A percentile compares a stretch with the other conserved stretches of the same genome.
These are phyloP conservation scores for Candida cerambycidarum DNA, from an alignment of 805 yeast genomes.

Conservation along the genomic window DNA sequence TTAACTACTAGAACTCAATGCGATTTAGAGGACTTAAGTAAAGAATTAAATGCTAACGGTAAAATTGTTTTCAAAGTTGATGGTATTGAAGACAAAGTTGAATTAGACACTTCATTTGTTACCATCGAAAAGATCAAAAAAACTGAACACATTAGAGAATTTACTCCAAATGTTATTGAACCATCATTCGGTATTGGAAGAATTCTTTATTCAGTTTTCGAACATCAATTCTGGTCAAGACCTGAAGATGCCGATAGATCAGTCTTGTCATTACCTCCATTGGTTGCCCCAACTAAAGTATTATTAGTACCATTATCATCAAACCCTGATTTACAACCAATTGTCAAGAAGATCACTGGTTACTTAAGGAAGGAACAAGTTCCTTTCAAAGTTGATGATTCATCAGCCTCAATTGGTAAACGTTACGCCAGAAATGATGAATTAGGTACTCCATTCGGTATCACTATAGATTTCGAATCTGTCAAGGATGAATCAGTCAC, in stretches of 20 bases:
- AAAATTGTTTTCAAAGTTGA: conserved; percentile 67
- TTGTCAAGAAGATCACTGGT: conserved; percentile 66
- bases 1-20: conserved; percentile 74
- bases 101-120: conserved; percentile 70
- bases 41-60: conserved; percentile 61
- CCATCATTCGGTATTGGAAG: conserved; percentile 99
- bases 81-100: conserved; percentile 64
- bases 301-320: conserved; percentile 90
- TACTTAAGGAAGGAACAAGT: conserved; percentile 76
- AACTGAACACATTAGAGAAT: conserved; percentile 91
- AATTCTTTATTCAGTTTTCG: conserved; percentile 87
- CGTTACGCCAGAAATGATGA: conserved; percentile 98
- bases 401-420: conserved; percentile 96
- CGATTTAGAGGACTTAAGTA: conserved; percentile 74
- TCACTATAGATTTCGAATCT: conserved; percentile 94
- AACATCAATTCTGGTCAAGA: conserved; percentile 94
- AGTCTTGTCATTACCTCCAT: conserved; percentile 88
- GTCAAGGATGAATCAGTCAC: conserved; percentile 86
- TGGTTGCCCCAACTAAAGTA: conserved; percentile 97
- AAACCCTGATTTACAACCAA: conserved; percentile 75
- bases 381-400: conserved; percentile 95
- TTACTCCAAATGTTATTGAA: conserved; percentile 94
- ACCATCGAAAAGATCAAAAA: conserved; percentile 74
- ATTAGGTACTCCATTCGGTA: conserved; percentile 97
- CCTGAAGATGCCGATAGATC: conserved; percentile 83